phyloP scores from a whole-genome alignment of 2,329 filamentous ascomycete species.

The Colletotrichum sp. region DNA sequence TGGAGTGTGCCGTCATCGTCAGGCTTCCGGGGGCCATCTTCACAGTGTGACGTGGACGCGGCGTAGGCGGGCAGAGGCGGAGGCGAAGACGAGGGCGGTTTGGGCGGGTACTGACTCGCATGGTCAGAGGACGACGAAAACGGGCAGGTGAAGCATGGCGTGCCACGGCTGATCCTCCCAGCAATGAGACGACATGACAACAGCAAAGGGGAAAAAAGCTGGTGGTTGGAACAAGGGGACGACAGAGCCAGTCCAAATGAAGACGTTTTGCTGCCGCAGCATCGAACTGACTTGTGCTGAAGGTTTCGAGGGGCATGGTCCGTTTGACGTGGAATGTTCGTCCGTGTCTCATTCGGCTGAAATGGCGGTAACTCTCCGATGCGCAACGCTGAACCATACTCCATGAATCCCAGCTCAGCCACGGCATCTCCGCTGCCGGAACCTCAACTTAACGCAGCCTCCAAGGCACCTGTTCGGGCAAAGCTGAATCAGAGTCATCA shows the following conservation, averaged over 20 bases:
- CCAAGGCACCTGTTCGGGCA: background rate
- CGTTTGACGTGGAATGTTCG: background rate
- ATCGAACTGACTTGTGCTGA: background rate
- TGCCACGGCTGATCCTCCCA: background rate
- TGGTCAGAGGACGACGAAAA: conserved; percentile 7
- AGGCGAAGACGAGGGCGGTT: background rate
- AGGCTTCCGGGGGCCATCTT: background rate
- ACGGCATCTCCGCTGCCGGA: background rate
- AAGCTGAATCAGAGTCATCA: background rate
- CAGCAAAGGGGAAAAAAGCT: background rate
- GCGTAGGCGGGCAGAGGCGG: background rate
- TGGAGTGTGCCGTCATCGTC: conserved; percentile 3
- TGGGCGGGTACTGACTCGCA: conserved; percentile 4
- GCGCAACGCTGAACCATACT: background rate
- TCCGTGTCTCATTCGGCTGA: conserved; percentile 10
- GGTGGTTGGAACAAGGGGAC: background rate
- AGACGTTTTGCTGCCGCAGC: background rate
- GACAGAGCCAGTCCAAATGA: background rate
- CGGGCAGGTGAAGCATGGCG: conserved; percentile 11
- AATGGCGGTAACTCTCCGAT: background rate
- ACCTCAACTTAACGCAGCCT: background rate
- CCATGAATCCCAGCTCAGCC: background rate
- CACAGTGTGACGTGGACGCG: conserved; percentile 11
- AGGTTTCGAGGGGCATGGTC: background rate
- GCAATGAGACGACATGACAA: background rate